Conservation (phyloP, 768 basidiomycete genomes). For the Leccinum arenicola region DNA sequence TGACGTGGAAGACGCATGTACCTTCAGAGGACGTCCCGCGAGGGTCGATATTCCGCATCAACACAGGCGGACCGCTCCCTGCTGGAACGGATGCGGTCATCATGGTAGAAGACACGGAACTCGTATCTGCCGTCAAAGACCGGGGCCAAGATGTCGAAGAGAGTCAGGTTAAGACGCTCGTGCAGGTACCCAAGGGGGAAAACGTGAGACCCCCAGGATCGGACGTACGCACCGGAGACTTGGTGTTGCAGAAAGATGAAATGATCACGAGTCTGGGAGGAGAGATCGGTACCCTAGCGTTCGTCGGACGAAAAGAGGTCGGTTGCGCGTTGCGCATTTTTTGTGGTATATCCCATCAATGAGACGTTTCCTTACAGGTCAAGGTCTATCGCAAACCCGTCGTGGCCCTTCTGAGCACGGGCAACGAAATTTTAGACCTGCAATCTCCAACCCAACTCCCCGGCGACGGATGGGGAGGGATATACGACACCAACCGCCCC, state of each 20-base stretch:
- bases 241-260: conserved; percentile 62
- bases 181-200: conserved; percentile 58
- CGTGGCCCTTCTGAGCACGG: conserved; percentile 82
- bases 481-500: conserved; percentile 86
- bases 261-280: conserved; percentile 67
- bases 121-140: conserved; percentile 52
- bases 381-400: conserved; percentile 67
- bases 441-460: conserved; percentile 38
- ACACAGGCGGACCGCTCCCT: conserved; percentile 84
- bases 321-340: conserved; percentile 5
- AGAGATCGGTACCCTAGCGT: conserved; percentile 79
- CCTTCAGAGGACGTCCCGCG: conserved; percentile 38
- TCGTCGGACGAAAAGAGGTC: conserved; percentile 74
- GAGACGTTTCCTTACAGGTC: conserved; percentile 43
- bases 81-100: conserved; percentile 73
- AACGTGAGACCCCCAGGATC: conserved; percentile 75
- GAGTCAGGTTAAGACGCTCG: conserved; percentile 64
- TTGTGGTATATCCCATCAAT: background rate
- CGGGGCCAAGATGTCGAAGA: conserved; percentile 55
- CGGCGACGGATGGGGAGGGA: conserved; percentile 57
- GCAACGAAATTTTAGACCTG: conserved; percentile 75
- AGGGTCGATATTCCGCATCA: conserved; percentile 60
- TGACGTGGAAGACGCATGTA: conserved; percentile 49
- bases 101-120: conserved; percentile 90
- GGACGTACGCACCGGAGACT: conserved; percentile 66